Percentiles rank a stretch among this genome's conserved stretches.
Conservation (phyloP, 2,329 filamentous ascomycete genomes). For the Aureobasidium sp. region DNA sequence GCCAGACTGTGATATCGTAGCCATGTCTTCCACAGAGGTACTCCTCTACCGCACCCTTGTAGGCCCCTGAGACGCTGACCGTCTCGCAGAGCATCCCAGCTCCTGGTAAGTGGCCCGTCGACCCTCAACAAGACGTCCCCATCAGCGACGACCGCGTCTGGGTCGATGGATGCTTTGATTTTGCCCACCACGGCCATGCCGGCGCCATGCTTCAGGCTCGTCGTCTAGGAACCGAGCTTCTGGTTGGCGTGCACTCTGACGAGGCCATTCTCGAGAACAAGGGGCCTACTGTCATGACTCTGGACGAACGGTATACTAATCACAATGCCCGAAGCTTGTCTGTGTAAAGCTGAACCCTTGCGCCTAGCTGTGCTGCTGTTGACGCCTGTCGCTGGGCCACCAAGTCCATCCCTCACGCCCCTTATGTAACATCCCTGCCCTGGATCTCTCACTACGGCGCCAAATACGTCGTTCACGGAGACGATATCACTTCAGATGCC, state of each 20-base stretch:
- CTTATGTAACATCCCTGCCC: constrained; percentile 86
- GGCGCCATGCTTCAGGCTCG: constrained; percentile 95
- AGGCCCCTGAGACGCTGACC: constrained; percentile 8
- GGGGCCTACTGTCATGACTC: constrained; percentile 92
- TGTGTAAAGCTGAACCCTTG: neutral
- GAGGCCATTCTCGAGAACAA: constrained; percentile 95
- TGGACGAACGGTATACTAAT: constrained; percentile 65
- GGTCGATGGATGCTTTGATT: constrained; percentile 99
- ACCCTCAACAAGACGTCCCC: constrained; percentile 53
- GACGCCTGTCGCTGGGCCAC: constrained; percentile 96
- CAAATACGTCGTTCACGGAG: constrained; percentile 90
- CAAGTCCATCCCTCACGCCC: constrained; percentile 71
- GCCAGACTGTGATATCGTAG: neutral
- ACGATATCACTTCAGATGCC: constrained; percentile 94
- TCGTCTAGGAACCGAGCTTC: constrained; percentile 79
- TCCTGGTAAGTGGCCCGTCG: constrained; percentile 56
- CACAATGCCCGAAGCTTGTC: neutral
- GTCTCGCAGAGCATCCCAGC: constrained; percentile 36
- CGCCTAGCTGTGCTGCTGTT: constrained; percentile 61
- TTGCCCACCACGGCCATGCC: constrained; percentile 96
- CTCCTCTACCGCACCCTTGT: neutral
- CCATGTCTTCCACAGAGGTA: constrained; percentile 11
- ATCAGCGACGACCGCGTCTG: constrained; percentile 71
- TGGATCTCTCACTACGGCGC: constrained; percentile 97
- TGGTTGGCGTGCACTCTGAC: constrained; percentile 91